phyloP scores from a whole-genome alignment of 208 protist species.

The Crithidia bombi region DNA sequence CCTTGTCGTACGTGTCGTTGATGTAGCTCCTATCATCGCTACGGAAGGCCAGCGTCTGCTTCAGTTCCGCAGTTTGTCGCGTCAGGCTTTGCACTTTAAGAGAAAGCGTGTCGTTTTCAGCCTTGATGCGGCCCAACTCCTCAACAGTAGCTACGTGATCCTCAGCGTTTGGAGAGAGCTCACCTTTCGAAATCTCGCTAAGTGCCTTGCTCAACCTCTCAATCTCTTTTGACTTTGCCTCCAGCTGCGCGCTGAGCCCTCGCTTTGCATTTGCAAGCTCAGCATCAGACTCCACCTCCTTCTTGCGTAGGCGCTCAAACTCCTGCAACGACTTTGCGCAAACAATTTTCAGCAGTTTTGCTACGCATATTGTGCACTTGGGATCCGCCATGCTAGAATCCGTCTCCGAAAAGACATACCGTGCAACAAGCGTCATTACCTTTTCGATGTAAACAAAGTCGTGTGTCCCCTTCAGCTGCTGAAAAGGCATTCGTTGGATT shows the following conservation, averaged over 20 bases:
- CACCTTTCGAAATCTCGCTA: background rate
- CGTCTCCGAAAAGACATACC: constrained; percentile 53
- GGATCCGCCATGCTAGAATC: constrained; percentile 71
- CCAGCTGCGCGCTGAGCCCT: constrained; percentile 24
- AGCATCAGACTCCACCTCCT: constrained; percentile 14
- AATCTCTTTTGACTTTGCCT: constrained; percentile 32
- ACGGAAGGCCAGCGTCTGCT: constrained; percentile 41
- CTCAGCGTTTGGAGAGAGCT: constrained; percentile 3
- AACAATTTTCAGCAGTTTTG: constrained; percentile 67
- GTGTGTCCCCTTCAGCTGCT: constrained; percentile 58
- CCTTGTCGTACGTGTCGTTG: constrained; percentile 63
- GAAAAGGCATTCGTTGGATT: constrained; percentile 75
- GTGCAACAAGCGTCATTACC: constrained; percentile 55
- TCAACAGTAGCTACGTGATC: constrained; percentile 2
- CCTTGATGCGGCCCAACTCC: constrained; percentile 35
- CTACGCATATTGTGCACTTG: constrained; percentile 55
- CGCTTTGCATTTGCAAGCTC: constrained; percentile 25
- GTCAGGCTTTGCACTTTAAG: constrained; percentile 38
- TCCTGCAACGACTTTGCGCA: constrained; percentile 45
- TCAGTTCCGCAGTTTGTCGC: constrained; percentile 49
- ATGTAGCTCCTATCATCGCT: constrained; percentile 49
- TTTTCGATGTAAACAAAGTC: constrained; percentile 66
- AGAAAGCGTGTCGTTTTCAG: constrained; percentile 49
- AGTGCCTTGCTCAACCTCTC: constrained; percentile 17
- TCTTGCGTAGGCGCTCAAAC: constrained; percentile 34